Base-by-base conservation (phyloP, 805 yeast genomes). In the Saccharomycopsis synnaedendra region DNA sequence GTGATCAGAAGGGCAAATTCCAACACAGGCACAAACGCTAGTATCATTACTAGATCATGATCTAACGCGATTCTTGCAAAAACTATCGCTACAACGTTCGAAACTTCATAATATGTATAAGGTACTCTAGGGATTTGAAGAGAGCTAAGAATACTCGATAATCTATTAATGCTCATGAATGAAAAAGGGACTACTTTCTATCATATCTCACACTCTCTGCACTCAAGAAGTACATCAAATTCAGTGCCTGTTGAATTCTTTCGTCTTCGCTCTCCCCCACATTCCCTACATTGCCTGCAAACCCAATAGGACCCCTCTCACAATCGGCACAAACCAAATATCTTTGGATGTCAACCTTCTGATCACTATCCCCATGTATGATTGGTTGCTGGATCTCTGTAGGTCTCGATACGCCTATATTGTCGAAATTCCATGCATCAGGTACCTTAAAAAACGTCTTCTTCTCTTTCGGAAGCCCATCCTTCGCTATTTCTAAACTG, bases 361-460 rank as follows among this genome's bases (percentile, higher is more conserved):
- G 40, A 53, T 57, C 55, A 5, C 56, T 50, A 9, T 58, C 47
- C 7, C 54, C 57, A 1, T 56, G 54, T 9, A 32, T 41, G 36
- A 10, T 43, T 48, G 48, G 44, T 39, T 35, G 28, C 28, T 31
- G n/a, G 34, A 48, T 51, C 42, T 44, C 55, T 9, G 51, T 39
- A 29, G 46, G 46, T 49, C 71, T 71, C 1, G 88, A 81, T 3
- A 84, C 90, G 1, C 87, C 89, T 42, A 84, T 74, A 56, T 84
- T 84, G 53, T 84, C 89, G 56, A 84, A 84, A 53, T 76, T 84
- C 93, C 93, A 84, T 46, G 80, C 77, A 56, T 82, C 85, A 2
- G 63, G 57, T 1, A 81, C 64, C 32, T 65, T 56, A 40, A 70
- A 66, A 56, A 77, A 80, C 5, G 27, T 39, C 37, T 48, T 30